These are phyloP conservation scores for Colletotrichum simmondsii DNA, from an alignment of 2,329 filamentous ascomycete species.

Conservation along the genomic window DNA sequence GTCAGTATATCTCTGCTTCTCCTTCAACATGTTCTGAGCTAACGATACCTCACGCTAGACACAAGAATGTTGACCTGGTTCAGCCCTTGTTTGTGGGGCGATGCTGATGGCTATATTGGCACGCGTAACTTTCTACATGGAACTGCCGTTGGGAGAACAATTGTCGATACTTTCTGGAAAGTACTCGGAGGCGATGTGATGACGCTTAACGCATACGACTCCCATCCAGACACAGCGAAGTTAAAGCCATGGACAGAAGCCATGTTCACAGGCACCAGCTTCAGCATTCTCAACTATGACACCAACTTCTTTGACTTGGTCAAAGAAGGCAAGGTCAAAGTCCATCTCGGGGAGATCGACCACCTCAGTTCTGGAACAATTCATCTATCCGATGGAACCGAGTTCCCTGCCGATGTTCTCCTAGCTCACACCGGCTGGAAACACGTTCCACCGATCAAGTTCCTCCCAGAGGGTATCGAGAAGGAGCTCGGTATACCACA, in stretches of 20 bases:
- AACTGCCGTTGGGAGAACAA: slow-evolving; percentile 63
- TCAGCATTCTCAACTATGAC: slow-evolving; percentile 71
- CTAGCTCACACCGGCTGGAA: slow-evolving; percentile 71
- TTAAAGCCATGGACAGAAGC: slow-evolving; percentile 64
- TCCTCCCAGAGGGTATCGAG: slow-evolving; percentile 60
- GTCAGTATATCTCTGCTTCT: slow-evolving; percentile 42
- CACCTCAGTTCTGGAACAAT: slow-evolving; percentile 57
- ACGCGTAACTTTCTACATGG: slow-evolving; percentile 67
- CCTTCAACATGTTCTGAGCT: not conserved
- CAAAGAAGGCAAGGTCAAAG: slow-evolving; percentile 58
- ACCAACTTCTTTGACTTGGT: slow-evolving; percentile 68
- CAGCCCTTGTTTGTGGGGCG: slow-evolving; percentile 78
- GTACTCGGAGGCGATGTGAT: slow-evolving; percentile 66
- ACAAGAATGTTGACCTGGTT: slow-evolving; percentile 79
- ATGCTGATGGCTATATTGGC: slow-evolving; percentile 66
- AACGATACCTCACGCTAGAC: slow-evolving; percentile 41
- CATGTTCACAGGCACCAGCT: slow-evolving; percentile 63
- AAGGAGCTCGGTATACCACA: slow-evolving; percentile 61
- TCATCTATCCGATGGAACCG: slow-evolving; percentile 59
- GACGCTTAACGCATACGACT: slow-evolving; percentile 62
- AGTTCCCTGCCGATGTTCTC: slow-evolving; percentile 60
- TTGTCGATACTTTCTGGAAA: slow-evolving; percentile 68
- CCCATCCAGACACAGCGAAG: slow-evolving; percentile 62
- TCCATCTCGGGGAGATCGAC: slow-evolving; percentile 64
- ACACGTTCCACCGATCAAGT: slow-evolving; percentile 61